These are phyloP conservation scores for Tilletia setariae DNA, from an alignment of 1,284 basidiomycete genomes.

Conservation along the genomic window DNA sequence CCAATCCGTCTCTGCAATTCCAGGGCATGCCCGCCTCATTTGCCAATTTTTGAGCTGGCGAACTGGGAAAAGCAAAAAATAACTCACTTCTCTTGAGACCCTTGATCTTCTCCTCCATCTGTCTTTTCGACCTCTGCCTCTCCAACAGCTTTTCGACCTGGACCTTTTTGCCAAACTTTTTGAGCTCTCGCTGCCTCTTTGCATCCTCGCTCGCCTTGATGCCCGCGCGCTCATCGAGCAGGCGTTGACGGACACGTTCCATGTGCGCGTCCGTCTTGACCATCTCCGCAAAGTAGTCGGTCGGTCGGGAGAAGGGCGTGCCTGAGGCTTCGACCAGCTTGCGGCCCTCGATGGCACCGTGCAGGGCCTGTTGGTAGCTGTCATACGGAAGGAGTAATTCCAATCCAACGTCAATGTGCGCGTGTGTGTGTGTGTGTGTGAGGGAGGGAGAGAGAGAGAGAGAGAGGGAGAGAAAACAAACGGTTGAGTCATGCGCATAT, in stretches of 20 bases:
- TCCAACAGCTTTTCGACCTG: slow-evolving; percentile 80
- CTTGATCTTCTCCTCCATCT: slow-evolving; percentile 62
- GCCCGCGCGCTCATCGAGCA: slow-evolving; percentile 81
- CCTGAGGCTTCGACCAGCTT: slow-evolving; percentile 69
- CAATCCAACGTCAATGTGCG: no score
- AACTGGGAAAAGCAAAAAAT: no score
- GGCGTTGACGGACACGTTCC: slow-evolving; percentile 86
- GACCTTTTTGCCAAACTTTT: slow-evolving; percentile 97
- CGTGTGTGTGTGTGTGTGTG: no score
- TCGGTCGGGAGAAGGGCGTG: slow-evolving; percentile 84
- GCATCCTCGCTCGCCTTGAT: slow-evolving; percentile 92
- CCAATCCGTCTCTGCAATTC: no score
- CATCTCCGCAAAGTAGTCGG: slow-evolving; percentile 98
- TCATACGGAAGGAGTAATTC: no score
- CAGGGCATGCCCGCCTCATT: no score
- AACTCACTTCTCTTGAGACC: slow-evolving; percentile 71
- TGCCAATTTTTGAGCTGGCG: no score
- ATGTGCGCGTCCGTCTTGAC: slow-evolving; percentile 96
- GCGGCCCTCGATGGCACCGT: slow-evolving; percentile 72
- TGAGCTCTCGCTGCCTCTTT: slow-evolving; percentile 84
- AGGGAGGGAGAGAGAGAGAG: no score
- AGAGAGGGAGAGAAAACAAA: slow-evolving; percentile 15
- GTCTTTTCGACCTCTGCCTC: slow-evolving; percentile 74
- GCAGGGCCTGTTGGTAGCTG: slow-evolving; percentile 93
- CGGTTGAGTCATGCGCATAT: not conserved